Percentiles rank a stretch among this genome's conserved stretches.
These are phyloP conservation scores for Sphagnurus paluster DNA, from an alignment of 1,284 basidiomycete species.

Conservation along the genomic window DNA sequence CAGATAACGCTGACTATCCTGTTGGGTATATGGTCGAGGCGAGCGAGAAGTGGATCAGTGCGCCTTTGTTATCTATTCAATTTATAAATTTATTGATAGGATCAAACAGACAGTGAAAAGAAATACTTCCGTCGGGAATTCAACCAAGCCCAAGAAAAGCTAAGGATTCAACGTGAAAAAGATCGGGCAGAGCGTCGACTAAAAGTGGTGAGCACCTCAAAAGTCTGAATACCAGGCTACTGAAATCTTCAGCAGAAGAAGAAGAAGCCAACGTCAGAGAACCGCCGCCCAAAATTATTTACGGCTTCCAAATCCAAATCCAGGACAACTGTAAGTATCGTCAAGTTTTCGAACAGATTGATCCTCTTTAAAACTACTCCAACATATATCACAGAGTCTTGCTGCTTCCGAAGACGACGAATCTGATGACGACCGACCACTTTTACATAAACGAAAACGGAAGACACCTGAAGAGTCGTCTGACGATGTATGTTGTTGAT, in stretches of 20 bases:
- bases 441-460: constrained; percentile 14
- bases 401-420: constrained; percentile 5
- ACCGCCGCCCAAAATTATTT: not conserved
- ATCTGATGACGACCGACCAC: constrained; percentile 14
- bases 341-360: not conserved
- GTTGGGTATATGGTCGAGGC: constrained; percentile 44
- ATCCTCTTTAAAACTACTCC: not conserved
- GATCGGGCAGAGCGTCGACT: constrained; percentile 20
- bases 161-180: constrained; percentile 27
- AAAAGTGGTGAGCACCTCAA: constrained; percentile 19
- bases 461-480: constrained; percentile 14
- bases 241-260: constrained; percentile 20
- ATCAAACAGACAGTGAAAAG: constrained; percentile 18
- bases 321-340: constrained; percentile 2
- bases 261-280: constrained; percentile 8
- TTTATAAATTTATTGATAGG: not conserved
- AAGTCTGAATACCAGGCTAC: not conserved
- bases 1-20: constrained; percentile 52
- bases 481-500: constrained; percentile 20
- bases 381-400: constrained; percentile 8
- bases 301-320: constrained; percentile 10
- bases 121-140: constrained; percentile 43
- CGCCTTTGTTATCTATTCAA: constrained; percentile 14
- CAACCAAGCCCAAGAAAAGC: constrained; percentile 27
- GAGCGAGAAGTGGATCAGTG: constrained; percentile 51